A percentile compares a stretch with the other conserved stretches of the same genome.
phyloP scores from a whole-genome alignment of 768 basidiomycete genomes.

The Cubamyces lactineus region DNA sequence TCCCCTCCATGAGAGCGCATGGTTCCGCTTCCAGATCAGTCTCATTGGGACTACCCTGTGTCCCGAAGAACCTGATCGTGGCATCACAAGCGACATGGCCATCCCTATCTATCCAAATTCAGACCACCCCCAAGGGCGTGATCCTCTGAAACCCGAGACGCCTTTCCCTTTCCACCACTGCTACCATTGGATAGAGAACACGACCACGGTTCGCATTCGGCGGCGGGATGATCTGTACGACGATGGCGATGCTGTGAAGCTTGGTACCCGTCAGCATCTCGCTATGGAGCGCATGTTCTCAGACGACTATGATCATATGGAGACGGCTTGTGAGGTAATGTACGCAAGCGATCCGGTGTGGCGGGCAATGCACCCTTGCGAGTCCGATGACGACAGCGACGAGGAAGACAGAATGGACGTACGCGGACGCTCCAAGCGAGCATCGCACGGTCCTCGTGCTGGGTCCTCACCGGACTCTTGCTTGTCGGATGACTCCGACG shows the following conservation, averaged over 20 bases:
- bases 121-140: background rate
- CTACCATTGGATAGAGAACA: slow-evolving; percentile 11
- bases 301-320: background rate
- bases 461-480: background rate
- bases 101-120: slow-evolving; percentile 11
- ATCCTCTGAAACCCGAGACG: background rate
- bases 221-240: background rate
- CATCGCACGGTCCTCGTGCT: background rate
- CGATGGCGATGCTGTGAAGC: background rate
- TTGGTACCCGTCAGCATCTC: background rate
- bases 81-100: slow-evolving; percentile 14
- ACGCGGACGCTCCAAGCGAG: background rate
- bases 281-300: background rate
- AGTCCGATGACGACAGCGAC: background rate
- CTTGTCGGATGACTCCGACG: background rate
- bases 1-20: background rate
- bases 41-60: slow-evolving; percentile 1
- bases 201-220: slow-evolving; percentile 1
- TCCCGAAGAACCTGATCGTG: background rate
- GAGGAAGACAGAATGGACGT: background rate
- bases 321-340: background rate
- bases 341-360: background rate
- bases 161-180: slow-evolving; percentile 14
- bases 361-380: background rate
- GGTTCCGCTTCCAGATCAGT: background rate